phyloP scores from a whole-genome alignment of 768 basidiomycete genomes.

The Agaricus subrufescens region DNA sequence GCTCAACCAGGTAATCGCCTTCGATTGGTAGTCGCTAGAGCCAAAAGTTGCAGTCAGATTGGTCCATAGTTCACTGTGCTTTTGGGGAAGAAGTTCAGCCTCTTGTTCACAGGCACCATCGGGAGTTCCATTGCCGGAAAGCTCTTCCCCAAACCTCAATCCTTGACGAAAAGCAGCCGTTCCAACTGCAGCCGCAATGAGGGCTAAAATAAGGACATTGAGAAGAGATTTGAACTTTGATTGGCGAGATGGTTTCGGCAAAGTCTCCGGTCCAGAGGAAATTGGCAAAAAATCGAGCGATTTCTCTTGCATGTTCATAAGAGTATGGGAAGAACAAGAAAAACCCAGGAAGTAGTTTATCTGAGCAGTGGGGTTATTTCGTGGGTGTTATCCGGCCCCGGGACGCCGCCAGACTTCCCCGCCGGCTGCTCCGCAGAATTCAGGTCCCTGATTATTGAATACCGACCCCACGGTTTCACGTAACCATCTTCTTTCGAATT shows the following conservation, averaged over 20 bases:
- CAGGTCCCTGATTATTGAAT: too few species aligned
- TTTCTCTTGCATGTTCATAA: not conserved
- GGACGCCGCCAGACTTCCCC: too few species aligned
- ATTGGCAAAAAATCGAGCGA: not conserved
- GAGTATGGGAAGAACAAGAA: not conserved
- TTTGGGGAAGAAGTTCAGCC: slow-evolving; percentile 33
- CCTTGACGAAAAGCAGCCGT: not conserved
- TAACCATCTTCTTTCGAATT: too few species aligned
- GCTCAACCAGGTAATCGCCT: slow-evolving; percentile 41
- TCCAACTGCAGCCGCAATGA: not conserved
- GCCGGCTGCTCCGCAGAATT: too few species aligned
- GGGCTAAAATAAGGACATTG: not conserved
- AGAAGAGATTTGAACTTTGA: not conserved
- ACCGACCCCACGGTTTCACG: too few species aligned
- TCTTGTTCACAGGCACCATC: slow-evolving; percentile 26
- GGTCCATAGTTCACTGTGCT: slow-evolving; percentile 33
- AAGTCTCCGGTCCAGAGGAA: not conserved
- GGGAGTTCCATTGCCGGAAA: not conserved
- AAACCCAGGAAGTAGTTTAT: not conserved
- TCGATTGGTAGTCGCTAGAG: slow-evolving; percentile 31
- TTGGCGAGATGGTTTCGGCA: not conserved
- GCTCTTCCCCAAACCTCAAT: not conserved
- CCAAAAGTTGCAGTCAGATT: slow-evolving; percentile 25
- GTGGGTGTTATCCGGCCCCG: too few species aligned
- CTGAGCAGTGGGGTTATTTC: too few species aligned